Evolutionary conservation across 2,329 filamentous ascomycete genomes (phyloP).

Genomic region (Sclerotinia nivalis): DNA sequence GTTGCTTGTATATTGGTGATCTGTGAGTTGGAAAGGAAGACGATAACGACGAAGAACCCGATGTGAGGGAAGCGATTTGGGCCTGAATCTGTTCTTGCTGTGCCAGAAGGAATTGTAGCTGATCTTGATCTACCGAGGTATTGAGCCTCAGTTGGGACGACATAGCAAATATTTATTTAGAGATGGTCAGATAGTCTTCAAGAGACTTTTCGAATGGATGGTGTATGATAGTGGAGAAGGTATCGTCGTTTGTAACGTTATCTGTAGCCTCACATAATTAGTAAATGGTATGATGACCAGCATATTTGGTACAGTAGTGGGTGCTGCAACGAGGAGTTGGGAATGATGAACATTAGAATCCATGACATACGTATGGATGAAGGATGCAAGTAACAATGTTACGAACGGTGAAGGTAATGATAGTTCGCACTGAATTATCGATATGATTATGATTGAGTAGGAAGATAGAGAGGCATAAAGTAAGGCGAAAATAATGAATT

Average conservation of each 20-base stretch:
- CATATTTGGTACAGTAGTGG: conserved; percentile 15
- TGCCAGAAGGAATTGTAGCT: conserved; percentile 33
- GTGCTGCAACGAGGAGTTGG: conserved; percentile 2
- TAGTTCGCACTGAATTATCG: conserved; percentile 24
- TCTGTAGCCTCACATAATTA: conserved; percentile 34
- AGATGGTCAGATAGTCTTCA: conserved; percentile 23
- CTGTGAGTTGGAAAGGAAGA: conserved; percentile 31
- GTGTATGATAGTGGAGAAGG: conserved; percentile 22
- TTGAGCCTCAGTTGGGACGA: conserved; percentile 31
- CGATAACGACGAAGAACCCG: conserved; percentile 22
- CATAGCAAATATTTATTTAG: conserved; percentile 30
- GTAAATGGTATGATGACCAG: conserved; percentile 18
- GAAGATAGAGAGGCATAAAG: conserved; percentile 31
- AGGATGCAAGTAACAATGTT: conserved; percentile 12
- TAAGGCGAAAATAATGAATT: conserved; percentile 33
- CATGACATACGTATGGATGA: conserved; percentile 23
- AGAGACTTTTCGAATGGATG: conserved; percentile 7
- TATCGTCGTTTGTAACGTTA: conserved; percentile 23
- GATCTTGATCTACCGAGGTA: conserved; percentile 29
- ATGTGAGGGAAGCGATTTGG: conserved; percentile 31
- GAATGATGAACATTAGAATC: conserved; percentile 4
- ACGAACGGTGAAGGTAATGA: conserved; percentile 26
- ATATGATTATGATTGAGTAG: conserved; percentile 29
- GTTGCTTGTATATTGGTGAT: conserved; percentile 38
- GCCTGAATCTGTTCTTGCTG: conserved; percentile 37